Base-by-base conservation (phyloP, 257 asterid species). In the Capsicum pubescens region DNA sequence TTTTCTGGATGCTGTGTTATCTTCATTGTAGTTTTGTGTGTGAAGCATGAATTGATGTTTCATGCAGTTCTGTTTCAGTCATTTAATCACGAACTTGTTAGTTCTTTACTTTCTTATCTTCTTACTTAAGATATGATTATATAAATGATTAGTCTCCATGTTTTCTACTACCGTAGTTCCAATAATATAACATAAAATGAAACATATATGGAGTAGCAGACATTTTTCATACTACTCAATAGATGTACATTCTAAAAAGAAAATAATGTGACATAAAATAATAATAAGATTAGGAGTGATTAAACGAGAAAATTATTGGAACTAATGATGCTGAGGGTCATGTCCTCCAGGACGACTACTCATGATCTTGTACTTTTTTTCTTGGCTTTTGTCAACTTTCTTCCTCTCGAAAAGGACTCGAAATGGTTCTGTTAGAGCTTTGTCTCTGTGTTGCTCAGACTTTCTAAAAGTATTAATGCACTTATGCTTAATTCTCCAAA, bases 331-430 rank as follows among this genome's bases (percentile, higher is more conserved):
- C 5, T 82, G 36, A 13, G 79, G 84, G 11, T 82, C 84, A 13
- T 79, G 84, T 26, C 84, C 84, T 64, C 84, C 79, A 1, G 79
- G 84, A 82, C 52, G 66, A 66, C 9, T 63, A 39, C 84, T 69
- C 84, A 26, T 16, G 4, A 58, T 79, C 71, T 50, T 48, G 48
- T 82, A 66, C 58, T 66, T 46, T 8, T 36, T 26, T 48, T 82
- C 77, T 42, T 44, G 48, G 26, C 77, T 81, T 48, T 55, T 46
- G n/a, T 63, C 84, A 71, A 71, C 35, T 46, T 71, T 71, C 57
- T 10, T 44, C 9, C 35, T 10, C 79, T 71, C 16, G 17, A 71
- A 71, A 71, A 71, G 58, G 8, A n/a, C 39, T 71, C 56, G 57
- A 17, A 71, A 71, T 17, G 79, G 79, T 71, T 71, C 39, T 17